Conservation (phyloP, 306 rosid genomes). For the Pachyrhizus erosus region DNA sequence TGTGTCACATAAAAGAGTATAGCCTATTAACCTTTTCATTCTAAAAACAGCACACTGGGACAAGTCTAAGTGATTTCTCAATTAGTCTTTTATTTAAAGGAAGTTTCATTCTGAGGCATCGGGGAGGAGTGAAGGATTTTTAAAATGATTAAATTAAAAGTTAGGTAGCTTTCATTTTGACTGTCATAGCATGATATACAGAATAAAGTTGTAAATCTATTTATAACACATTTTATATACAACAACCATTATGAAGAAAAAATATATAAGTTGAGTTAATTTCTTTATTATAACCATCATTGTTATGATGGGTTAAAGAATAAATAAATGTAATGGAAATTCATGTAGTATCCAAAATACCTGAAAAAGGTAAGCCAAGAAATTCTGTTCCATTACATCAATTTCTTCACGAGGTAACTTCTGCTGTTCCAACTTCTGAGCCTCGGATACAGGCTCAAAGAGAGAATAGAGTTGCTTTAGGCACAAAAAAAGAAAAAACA, state of each 20-base stretch:
- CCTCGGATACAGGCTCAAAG: slow-evolving; percentile 80
- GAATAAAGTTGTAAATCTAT: not conserved
- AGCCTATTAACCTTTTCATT: not conserved
- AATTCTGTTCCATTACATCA: slow-evolving; percentile 80
- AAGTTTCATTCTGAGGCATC: not conserved
- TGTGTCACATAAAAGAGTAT: not conserved
- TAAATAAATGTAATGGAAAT: not conserved
- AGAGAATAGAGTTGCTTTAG: slow-evolving; percentile 86
- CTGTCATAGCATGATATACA: not conserved
- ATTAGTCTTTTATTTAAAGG: not conserved
- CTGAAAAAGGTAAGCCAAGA: slow-evolving; percentile 76
- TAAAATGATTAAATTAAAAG: not conserved
- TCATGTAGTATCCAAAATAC: slow-evolving; percentile 45
- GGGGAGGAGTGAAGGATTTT: not conserved
- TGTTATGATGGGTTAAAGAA: not conserved
- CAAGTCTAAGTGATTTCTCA: not conserved
- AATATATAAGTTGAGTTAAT: not conserved
- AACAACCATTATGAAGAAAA: not conserved
- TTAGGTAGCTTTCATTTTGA: not conserved
- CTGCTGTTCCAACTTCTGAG: slow-evolving; percentile 74
- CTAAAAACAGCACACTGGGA: not conserved
- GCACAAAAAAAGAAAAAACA: slow-evolving; percentile 29
- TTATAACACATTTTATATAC: not conserved
- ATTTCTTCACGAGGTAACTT: slow-evolving; percentile 57
- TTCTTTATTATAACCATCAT: not conserved